Conservation (phyloP, 257 asterid genomes). For the Nemophila menziesii region DNA sequence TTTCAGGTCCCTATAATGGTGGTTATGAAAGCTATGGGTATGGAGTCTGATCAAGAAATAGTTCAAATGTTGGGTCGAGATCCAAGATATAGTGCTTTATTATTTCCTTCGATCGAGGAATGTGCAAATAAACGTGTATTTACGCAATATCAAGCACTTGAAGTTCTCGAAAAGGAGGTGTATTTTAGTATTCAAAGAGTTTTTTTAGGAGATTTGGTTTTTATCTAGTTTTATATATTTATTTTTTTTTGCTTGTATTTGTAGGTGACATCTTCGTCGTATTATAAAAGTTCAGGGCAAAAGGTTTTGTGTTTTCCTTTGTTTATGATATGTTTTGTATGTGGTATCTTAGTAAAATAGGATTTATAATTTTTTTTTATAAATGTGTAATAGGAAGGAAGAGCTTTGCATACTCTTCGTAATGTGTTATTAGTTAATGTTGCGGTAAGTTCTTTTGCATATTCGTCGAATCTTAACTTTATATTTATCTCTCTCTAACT, state of each 20-base stretch:
- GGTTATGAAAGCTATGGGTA: conserved; percentile 93
- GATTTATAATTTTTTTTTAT: not conserved
- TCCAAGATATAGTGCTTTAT: conserved; percentile 74
- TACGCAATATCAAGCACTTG: conserved; percentile 67
- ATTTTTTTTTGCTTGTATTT: conserved; percentile 8
- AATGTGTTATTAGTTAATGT: conserved; percentile 65
- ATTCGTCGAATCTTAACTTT: conserved; percentile 4
- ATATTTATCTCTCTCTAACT: conserved; percentile 1
- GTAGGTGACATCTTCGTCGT: conserved; percentile 41
- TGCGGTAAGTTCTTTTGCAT: conserved; percentile 43
- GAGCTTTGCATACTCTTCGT: conserved; percentile 47
- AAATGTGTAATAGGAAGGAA: conserved; percentile 42
- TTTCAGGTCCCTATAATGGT: conserved; percentile 86
- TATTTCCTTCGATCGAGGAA: conserved; percentile 93
- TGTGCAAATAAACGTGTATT: conserved; percentile 50
- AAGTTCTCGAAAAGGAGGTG: conserved; percentile 74
- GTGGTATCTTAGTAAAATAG: conserved; percentile 1
- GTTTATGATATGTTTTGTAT: conserved; percentile 24
- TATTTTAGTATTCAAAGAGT: conserved; percentile 4
- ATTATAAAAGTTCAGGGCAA: conserved; percentile 13
- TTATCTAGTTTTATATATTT: no score
- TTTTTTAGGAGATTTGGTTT: not conserved
- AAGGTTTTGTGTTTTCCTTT: no score
- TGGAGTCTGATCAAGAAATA: conserved; percentile 97
- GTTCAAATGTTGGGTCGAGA: conserved; percentile 98